Evolutionary conservation across 2,329 filamentous ascomycete species (phyloP), one percentile per base, ranked within the genome.

Genomic region (Arthrobotrys pseudoclavata): DNA sequence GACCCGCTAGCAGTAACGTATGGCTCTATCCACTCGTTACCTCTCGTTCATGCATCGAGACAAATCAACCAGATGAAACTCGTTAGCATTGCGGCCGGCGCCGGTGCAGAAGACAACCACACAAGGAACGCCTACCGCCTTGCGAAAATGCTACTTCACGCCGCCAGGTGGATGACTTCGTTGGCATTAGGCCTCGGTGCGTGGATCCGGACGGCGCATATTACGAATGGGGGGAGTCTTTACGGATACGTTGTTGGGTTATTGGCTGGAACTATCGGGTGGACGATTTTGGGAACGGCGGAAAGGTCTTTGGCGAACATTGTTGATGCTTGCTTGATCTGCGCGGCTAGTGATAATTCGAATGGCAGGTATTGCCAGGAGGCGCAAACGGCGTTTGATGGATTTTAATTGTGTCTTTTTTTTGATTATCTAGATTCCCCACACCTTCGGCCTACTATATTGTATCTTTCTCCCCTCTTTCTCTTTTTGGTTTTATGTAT

Each of bases 231-330:
- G 53, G 96, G 96, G 7, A 97, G 93, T 81, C 87, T 96, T 24
- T 99, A 99, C 83, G 96, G 95, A 1, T 99, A 98, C 82, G 89
- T 98, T 1, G 93, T 99, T 22, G 96, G 94, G 9, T 84, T 99
- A 79, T 91, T 98, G 80, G 96, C 96, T 15, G 93, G 92, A 77
- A 94, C 95, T 68, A 97, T 99, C 80, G 96, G 96, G 6, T 99
- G 96, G 90, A 94, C 93, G 4, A 91, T 98, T 0, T 86, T 99
- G 62, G 93, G 94, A 26, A 92, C 94, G 1, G 95, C 97, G 88
- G 94, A 97, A 83, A 92, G 93, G 13, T 91, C 97, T 18, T 85
- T 97, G 24, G 92, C 92, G 63, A 93, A 93, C 66, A 94, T 97
- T 64, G 89, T 97, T 3, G 94, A 97, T 84, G 94, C 92, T 2